phyloP scores from a whole-genome alignment of 352 stramenopile species.

The Phytophthora nicotianae region DNA sequence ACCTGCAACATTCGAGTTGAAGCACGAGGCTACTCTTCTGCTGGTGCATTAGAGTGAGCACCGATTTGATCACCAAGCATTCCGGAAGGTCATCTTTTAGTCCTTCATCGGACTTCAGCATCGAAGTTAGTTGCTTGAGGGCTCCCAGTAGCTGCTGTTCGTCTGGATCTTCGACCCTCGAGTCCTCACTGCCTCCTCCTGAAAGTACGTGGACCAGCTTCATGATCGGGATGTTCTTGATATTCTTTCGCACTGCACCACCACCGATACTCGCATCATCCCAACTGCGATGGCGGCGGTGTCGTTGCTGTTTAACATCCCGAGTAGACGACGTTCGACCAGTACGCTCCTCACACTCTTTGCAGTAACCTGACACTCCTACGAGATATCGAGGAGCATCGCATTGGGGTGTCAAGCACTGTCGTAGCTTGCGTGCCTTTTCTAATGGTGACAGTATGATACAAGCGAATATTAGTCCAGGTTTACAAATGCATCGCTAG shows the following conservation, averaged over 20 bases:
- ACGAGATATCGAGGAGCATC: conserved; percentile 73
- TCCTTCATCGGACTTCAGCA: conserved; percentile 53
- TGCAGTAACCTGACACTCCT: conserved; percentile 62
- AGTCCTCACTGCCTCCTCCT: conserved; percentile 17
- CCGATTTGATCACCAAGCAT: conserved; percentile 56
- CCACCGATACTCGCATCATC: conserved; percentile 37
- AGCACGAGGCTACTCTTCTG: conserved; percentile 56
- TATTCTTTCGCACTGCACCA: conserved; percentile 35
- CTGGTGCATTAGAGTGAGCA: conserved; percentile 70
- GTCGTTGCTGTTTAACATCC: conserved; percentile 19
- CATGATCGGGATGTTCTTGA: conserved; percentile 51
- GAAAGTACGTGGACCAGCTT: conserved; percentile 46
- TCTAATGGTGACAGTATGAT: conserved; percentile 33
- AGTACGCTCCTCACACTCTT: conserved; percentile 52
- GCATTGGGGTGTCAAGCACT: conserved; percentile 72
- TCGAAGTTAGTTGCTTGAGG: conserved; percentile 53
- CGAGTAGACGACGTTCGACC: conserved; percentile 5
- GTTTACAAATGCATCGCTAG: not conserved
- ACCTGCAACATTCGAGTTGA: conserved; percentile 78
- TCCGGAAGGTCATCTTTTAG: conserved; percentile 85
- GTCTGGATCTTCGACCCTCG: conserved; percentile 12
- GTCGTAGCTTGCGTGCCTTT: conserved; percentile 44
- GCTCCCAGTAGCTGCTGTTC: conserved; percentile 41
- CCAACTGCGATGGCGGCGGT: conserved; percentile 58
- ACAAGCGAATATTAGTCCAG: conserved; percentile 8